Base-by-base conservation (phyloP, 1,284 basidiomycete species). In the Heliocybe sulcata region DNA sequence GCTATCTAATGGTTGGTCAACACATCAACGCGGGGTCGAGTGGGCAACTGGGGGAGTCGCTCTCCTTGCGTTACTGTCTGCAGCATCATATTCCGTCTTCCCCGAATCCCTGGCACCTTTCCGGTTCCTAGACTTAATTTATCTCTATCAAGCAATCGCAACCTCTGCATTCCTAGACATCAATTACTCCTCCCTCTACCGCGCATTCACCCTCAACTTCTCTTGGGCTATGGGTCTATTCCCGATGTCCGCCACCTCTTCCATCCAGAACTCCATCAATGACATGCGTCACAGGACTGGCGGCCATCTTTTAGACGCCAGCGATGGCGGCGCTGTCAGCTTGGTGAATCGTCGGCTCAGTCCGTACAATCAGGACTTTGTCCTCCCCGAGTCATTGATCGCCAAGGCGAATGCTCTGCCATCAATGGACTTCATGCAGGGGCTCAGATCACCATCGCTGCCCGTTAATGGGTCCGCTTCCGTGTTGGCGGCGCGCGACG, bases 171-270 rank as follows among this genome's bases (percentile, higher is more conserved):
- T 98, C 61, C 79, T 98, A 57, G 81, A 83, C 60, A 80, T 98
- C 63, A 91, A 96, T 68, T 97, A 93, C 66, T 92, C 96, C 0
- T 79, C 82, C 42, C 81, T 88, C 12, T 97, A 93, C 67, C 78
- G 83, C 56, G 77, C 86, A 19, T 97, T 87, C 63, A 78, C 88
- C 1, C 76, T 86, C 61, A 97, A 97, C 68, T 96, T 97, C 63
- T 81, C 85, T 1, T 98, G 94, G 94, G 79, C 90, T 0, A 70
- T 96, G 62, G 92, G 91, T 0, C 73, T 98, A n/a, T 83, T 98
- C 65, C 69, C 81, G 45, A 76, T 82, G 22, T 72, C 77, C 2
- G 63, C 75, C 2, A 67, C 72, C 4, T 80, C 79, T 3, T 67
- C 78, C 11, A 77, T 98, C 52, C 92, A 98, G 67, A 65, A 70